Base-by-base conservation (phyloP, 1,284 basidiomycete species). In the Trichosporon asahii region DNA sequence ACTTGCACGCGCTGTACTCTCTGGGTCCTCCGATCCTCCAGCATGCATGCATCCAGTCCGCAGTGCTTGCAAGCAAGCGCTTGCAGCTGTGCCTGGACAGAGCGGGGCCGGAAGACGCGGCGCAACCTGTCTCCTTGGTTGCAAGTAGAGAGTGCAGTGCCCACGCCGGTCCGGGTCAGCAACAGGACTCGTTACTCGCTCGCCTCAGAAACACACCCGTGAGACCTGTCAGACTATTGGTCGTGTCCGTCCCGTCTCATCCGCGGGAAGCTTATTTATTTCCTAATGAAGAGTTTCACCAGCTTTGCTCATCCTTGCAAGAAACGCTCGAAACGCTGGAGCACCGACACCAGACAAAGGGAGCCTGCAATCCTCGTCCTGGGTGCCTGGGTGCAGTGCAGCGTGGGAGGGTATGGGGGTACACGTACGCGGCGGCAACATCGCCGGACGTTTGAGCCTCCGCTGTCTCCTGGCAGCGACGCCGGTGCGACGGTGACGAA, bases 221-320 rank as follows among this genome's bases (percentile, higher is more conserved):
- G 11, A 14, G 35, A 3, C 11, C 35, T 37, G 35, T n/a, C 44
- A n/a, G 53, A 27, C 53, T 25, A 61, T 61, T 31, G 57, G 27
- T 31, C 57, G 57, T 31, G 57, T 61, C 57, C 57, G 57, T 61
- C 57, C 57, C 57, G 57, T 27, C 57, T 31, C 7, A 29, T 61
- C 57, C 57, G 57, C 57, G 57, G 57, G 57, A 61, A 61, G 57
- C 27, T 61, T 53, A 31, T 31, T 61, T 61, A 61, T 61, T 61
- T 61, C 57, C 57, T 61, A 31, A 61, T 61, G 27, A 29, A 61
- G 57, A 33, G 57, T 61, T 61, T 61, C 57, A 14, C 35, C 35
- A 37, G 3, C 1, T 11, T 3, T 12, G 11, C 7, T 37, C 35
- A 12, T 37, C 35, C 11, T 14, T 12, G 35, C 35, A 37, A 33